These are phyloP conservation scores for Dillenia turbinata DNA, from an alignment of 164 flowering plant species.

Conservation along the genomic window DNA sequence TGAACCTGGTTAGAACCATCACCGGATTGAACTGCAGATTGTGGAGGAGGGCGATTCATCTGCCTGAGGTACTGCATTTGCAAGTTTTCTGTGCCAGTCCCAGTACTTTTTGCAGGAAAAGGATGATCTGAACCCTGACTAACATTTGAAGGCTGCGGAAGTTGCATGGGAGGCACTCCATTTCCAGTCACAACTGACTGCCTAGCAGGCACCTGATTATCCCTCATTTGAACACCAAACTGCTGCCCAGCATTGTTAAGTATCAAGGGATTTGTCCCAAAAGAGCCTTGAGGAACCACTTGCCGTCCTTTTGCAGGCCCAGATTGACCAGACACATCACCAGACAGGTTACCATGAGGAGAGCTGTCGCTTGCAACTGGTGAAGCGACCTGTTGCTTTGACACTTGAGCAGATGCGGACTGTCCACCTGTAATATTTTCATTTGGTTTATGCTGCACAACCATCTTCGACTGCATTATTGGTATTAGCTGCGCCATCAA, in stretches of 20 bases:
- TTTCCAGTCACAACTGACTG: conserved; percentile 40
- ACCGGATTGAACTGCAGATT: conserved; percentile 35
- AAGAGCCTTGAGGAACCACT: conserved; percentile 40
- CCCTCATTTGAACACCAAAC: conserved; percentile 42
- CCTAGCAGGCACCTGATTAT: conserved; percentile 47
- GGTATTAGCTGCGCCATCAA: conserved; percentile 76
- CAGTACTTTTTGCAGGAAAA: conserved; percentile 29
- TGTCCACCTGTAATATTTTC: conserved; percentile 47
- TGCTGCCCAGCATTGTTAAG: conserved; percentile 43
- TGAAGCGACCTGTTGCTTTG: conserved; percentile 65
- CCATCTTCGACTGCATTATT: conserved; percentile 68
- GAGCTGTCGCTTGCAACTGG: conserved; percentile 60
- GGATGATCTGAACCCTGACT: conserved; percentile 47
- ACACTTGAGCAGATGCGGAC: conserved; percentile 32
- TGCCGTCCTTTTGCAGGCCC: conserved; percentile 55
- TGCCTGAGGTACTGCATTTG: conserved; percentile 62
- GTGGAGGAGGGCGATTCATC: conserved; percentile 49
- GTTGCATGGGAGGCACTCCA: conserved; percentile 60
- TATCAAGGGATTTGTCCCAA: conserved; percentile 32
- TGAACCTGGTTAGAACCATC: conserved; percentile 36
- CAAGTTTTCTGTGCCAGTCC: conserved; percentile 33
- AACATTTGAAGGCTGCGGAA: conserved; percentile 48
- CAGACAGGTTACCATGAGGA: conserved; percentile 59
- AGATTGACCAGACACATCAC: conserved; percentile 77
- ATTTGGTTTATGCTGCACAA: conserved; percentile 59